These are phyloP conservation scores for Saposhnikovia divaricata DNA, from an alignment of 129 eudicot species.

Conservation along the genomic window DNA sequence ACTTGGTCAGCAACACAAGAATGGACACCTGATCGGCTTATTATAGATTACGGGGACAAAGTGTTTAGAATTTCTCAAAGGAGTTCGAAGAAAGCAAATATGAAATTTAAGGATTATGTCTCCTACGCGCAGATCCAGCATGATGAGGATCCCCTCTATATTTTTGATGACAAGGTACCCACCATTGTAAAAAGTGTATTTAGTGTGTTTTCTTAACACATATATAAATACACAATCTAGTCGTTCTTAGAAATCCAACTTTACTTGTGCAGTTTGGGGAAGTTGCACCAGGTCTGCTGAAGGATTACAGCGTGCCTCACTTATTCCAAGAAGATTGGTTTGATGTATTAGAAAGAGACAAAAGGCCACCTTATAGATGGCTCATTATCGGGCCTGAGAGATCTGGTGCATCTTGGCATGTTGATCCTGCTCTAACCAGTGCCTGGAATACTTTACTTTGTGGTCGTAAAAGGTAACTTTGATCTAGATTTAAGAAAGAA, in stretches of 20 bases:
- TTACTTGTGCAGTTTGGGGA: slow-evolving; percentile 77
- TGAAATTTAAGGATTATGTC: slow-evolving; percentile 71
- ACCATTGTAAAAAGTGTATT: slow-evolving; percentile 5
- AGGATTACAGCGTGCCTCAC: slow-evolving; percentile 84
- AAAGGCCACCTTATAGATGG: slow-evolving; percentile 90
- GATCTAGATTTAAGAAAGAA: neutral
- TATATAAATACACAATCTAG: neutral
- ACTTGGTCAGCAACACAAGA: slow-evolving; percentile 71
- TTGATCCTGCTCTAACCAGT: slow-evolving; percentile 99
- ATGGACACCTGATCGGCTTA: slow-evolving; percentile 73
- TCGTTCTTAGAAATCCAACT: slow-evolving; percentile 12
- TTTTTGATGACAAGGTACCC: slow-evolving; percentile 78
- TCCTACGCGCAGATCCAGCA: slow-evolving; percentile 77
- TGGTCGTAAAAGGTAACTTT: slow-evolving; percentile 85
- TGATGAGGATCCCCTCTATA: slow-evolving; percentile 96
- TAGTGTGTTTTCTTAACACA: neutral
- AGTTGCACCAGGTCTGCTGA: slow-evolving; percentile 68
- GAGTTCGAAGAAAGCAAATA: slow-evolving; percentile 55
- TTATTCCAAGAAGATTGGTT: slow-evolving; percentile 82
- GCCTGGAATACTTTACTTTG: slow-evolving; percentile 77
- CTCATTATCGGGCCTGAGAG: slow-evolving; percentile 97
- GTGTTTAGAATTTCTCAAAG: slow-evolving; percentile 77
- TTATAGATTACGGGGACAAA: slow-evolving; percentile 51
- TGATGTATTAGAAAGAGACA: slow-evolving; percentile 66
- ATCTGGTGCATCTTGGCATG: slow-evolving; percentile 99